Base-by-base conservation (phyloP, 352 stramenopile species). In the Globisporangium lucens region DNA sequence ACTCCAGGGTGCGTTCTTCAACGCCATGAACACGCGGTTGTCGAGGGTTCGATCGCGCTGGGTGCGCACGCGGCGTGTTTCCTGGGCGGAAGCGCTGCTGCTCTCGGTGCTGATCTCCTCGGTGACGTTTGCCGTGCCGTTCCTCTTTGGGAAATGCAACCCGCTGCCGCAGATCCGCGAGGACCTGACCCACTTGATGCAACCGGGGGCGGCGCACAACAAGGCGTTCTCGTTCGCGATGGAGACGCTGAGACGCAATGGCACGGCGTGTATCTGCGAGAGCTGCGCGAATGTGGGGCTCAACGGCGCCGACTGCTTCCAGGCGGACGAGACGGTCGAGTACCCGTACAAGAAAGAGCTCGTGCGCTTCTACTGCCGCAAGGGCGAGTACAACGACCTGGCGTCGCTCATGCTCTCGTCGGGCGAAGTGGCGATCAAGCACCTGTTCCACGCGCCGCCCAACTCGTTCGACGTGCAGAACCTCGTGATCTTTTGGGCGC, bases 311-410 rank as follows among this genome's bases (percentile, higher is more conserved):
- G 76, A 89, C 60, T 90, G 82, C 58, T 89, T 87, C 56, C 78
- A 82, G 51, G 79, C 82, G 0, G 82, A 92, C 56, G 81, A 94
- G 56, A 90, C 81, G 1, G 69, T 79, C 43, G 74, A 86, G 61
- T 94, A 94, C 55, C 82, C 86, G 29, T 95, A 95, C 76, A 87
- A 89, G 67, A 87, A 91, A 36, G 87, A 95, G 30, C 72, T 99
- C 3, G 76, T 99, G 29, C 93, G 87, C 13, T 99, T 99, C 73
- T 96, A 97, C 69, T 99, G 97, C 61, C 82, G 87, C 4, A 70
- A 95, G 3, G 97, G 92, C 38, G 77, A 99, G 67, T 99, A 99
- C 88, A 99, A 99, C 70, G 95, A 99, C 73, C 82, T 99, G 35
- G 97, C 97, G 2, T 97, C 90, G 66, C 79, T 99, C 4, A 98